Conservation (phyloP, 352 stramenopile species). For the Globisporangium uncinulatum region DNA sequence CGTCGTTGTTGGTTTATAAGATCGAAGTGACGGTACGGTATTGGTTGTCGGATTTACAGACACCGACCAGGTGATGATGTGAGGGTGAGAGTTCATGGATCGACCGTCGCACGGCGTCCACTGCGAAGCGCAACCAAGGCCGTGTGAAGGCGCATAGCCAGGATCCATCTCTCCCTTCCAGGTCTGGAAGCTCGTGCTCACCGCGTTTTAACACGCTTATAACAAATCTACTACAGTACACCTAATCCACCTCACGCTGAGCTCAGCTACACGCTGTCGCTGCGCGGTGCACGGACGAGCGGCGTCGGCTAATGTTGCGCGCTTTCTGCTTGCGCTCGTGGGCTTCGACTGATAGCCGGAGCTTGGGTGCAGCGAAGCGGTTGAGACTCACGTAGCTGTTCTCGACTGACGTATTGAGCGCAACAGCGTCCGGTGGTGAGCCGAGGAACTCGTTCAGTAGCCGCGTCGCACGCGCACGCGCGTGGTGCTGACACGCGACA, state of each 20-base stretch:
- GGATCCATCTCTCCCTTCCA: too few species aligned
- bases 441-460: conserved; percentile 70
- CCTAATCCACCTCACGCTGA: neutral
- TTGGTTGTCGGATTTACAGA: too few species aligned
- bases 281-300: conserved; percentile 24
- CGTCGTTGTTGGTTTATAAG: too few species aligned
- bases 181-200: too few species aligned
- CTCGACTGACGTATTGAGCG: conserved; percentile 45
- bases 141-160: too few species aligned
- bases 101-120: too few species aligned
- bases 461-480: conserved; percentile 35
- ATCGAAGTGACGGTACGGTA: too few species aligned
- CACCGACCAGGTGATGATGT: too few species aligned
- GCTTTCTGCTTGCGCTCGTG: conserved; percentile 73
- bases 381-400: conserved; percentile 78
- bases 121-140: too few species aligned
- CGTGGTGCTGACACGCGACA: conserved; percentile 44
- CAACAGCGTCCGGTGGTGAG: conserved; percentile 50
- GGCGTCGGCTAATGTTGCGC: conserved; percentile 48
- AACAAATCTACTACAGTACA: too few species aligned
- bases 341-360: conserved; percentile 63
- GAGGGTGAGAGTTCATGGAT: too few species aligned
- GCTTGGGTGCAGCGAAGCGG: conserved; percentile 60
- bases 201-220: too few species aligned
- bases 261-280: neutral